Conservation (phyloP, 306 rosid genomes). For the Vicia sativa region DNA sequence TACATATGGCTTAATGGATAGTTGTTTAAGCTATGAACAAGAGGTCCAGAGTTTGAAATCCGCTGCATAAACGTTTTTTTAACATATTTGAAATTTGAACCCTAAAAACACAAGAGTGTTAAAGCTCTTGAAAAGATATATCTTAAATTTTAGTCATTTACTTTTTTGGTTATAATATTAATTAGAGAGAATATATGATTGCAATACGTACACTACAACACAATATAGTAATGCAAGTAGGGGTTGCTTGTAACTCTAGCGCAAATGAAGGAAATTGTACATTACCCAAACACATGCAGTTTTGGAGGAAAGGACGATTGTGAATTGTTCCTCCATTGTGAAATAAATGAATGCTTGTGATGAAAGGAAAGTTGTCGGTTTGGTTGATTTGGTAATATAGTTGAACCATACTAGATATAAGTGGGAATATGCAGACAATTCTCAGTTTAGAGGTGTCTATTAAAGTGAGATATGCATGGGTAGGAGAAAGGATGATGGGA, state of each 20-base stretch:
- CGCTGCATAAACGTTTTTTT: too few species aligned
- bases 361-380: slow-evolving; percentile 28
- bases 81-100: not conserved
- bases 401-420: slow-evolving; percentile 33
- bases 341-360: slow-evolving; percentile 7
- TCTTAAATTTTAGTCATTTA: too few species aligned
- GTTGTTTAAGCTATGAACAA: too few species aligned
- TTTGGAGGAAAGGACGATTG: slow-evolving; percentile 1
- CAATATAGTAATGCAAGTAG: too few species aligned
- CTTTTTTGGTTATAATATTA: too few species aligned
- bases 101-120: not conserved
- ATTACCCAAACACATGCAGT: slow-evolving; percentile 14
- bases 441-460: not conserved
- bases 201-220: too few species aligned
- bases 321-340: not conserved
- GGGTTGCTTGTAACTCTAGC: not conserved
- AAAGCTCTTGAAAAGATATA: too few species aligned
- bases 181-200: too few species aligned
- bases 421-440: not conserved
- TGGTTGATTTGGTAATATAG: slow-evolving; percentile 29
- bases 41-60: too few species aligned
- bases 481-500: not conserved
- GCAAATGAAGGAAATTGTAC: slow-evolving; percentile 2
- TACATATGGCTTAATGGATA: too few species aligned
- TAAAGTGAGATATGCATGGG: not conserved